A percentile compares a stretch with the other conserved stretches of the same genome.
phyloP scores from a whole-genome alignment of 768 basidiomycete genomes.

The Termitomyces sp. region DNA sequence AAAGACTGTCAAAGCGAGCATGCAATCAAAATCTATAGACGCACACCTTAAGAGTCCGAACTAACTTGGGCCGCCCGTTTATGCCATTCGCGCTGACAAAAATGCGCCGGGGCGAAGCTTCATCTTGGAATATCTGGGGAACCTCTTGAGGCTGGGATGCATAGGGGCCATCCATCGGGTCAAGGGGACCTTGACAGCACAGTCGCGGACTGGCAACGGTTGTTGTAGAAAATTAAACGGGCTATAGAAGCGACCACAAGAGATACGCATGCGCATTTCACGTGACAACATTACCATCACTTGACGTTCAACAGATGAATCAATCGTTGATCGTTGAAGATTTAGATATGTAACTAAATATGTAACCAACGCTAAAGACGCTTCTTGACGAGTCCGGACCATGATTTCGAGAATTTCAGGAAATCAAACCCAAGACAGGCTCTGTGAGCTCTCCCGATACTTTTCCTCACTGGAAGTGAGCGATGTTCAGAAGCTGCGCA shows the following conservation, averaged over 20 bases:
- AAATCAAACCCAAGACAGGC: too few species aligned
- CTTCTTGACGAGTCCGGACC: neutral
- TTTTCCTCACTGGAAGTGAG: too few species aligned
- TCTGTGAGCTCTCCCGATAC: too few species aligned
- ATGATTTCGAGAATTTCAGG: too few species aligned
- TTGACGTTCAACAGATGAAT: neutral
- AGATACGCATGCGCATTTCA: neutral
- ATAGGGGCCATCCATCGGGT: constrained; percentile 4
- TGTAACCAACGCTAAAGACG: neutral
- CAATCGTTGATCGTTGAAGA: neutral
- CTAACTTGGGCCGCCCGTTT: constrained; percentile 41
- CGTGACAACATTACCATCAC: neutral
- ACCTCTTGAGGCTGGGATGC: constrained; percentile 2
- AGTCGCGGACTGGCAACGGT: neutral
- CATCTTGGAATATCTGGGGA: constrained; percentile 26
- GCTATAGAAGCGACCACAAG: neutral
- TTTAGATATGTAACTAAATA: too few species aligned
- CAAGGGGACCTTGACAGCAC: neutral
- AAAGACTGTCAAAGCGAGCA: constrained; percentile 1
- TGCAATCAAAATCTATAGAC: neutral
- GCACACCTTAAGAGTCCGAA: constrained; percentile 43
- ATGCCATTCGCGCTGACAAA: constrained; percentile 57
- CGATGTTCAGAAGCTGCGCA: too few species aligned
- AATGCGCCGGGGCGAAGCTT: constrained; percentile 39
- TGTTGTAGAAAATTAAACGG: neutral